phyloP scores from a whole-genome alignment of 1,139 yeast species.

The Pichia sp. region DNA sequence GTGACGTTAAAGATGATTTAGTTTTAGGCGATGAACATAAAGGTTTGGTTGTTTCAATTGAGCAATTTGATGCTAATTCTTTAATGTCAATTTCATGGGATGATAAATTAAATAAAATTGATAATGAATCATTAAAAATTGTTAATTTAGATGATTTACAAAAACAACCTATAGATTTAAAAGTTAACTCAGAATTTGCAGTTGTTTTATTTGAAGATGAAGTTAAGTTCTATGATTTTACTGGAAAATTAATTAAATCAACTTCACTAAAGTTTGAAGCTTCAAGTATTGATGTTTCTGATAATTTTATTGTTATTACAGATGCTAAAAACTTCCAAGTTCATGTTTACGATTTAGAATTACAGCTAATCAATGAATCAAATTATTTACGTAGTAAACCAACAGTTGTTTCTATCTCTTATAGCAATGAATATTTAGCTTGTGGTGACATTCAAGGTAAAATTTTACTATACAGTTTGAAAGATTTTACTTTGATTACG shows the following conservation, averaged over 20 bases:
- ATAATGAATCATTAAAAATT: constrained; percentile 23
- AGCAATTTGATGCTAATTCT: constrained; percentile 23
- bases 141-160: constrained; percentile 33
- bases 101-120: constrained; percentile 55
- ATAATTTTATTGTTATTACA: constrained; percentile 46
- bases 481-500: constrained; percentile 57
- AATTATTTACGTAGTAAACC: constrained; percentile 43
- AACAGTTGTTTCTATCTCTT: constrained; percentile 41
- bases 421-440: constrained; percentile 62
- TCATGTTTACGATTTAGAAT: constrained; percentile 22
- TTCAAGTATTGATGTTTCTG: constrained; percentile 38
- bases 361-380: constrained; percentile 27
- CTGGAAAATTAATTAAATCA: constrained; percentile 25
- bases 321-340: constrained; percentile 30
- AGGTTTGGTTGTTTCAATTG: constrained; percentile 50
- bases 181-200: constrained; percentile 29
- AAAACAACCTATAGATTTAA: constrained; percentile 56
- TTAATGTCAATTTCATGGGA: constrained; percentile 77
- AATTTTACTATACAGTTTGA: constrained; percentile 57
- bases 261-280: constrained; percentile 35
- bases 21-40: constrained; percentile 41
- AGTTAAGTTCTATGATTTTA: constrained; percentile 33
- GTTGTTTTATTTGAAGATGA: constrained; percentile 46
- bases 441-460: constrained; percentile 88
- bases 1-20: constrained; percentile 32